Percentiles rank a stretch among this genome's conserved stretches.
phyloP scores from a whole-genome alignment of 1,284 basidiomycete genomes.

The Leccinum olivaceoglutinosum region DNA sequence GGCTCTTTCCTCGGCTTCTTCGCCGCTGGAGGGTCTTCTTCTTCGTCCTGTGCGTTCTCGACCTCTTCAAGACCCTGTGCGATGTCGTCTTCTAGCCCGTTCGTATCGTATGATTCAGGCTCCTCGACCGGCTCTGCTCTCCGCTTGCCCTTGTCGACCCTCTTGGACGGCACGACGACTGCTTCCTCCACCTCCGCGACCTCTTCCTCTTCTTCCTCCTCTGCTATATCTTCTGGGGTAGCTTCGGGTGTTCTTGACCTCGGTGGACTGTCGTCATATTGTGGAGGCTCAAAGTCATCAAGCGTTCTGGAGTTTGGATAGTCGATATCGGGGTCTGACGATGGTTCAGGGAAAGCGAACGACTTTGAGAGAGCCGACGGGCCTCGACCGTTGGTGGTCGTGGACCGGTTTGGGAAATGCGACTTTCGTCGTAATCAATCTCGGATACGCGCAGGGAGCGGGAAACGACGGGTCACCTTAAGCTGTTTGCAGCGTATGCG shows the following conservation, averaged over 20 bases:
- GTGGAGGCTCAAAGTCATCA: constrained; percentile 33
- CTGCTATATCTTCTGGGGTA: constrained; percentile 42
- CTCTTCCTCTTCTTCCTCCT: constrained; percentile 24
- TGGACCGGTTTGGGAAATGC: constrained; percentile 33
- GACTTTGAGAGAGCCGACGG: constrained; percentile 44
- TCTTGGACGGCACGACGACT: constrained; percentile 22
- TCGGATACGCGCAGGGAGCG: constrained; percentile 51
- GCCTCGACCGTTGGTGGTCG: constrained; percentile 35
- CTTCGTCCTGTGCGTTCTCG: constrained; percentile 36
- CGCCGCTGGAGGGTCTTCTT: constrained; percentile 28
- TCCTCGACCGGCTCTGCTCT: constrained; percentile 28
- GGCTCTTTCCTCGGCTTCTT: constrained; percentile 30
- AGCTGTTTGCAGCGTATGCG: constrained; percentile 40
- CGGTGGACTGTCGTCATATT: constrained; percentile 29
- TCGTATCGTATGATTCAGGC: constrained; percentile 25
- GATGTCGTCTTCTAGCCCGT: constrained; percentile 52
- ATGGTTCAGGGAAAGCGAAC: constrained; percentile 26
- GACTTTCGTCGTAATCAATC: constrained; percentile 55
- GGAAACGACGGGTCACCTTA: constrained; percentile 43
- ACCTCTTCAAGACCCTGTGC: constrained; percentile 42
- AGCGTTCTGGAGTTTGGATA: constrained; percentile 13
- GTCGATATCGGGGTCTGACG: constrained; percentile 26
- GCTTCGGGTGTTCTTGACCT: constrained; percentile 34
- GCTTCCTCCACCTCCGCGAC: constrained; percentile 31
- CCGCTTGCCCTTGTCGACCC: constrained; percentile 34